These are phyloP conservation scores for Cicer chorassanicum DNA, from an alignment of 306 rosid genomes.

Conservation along the genomic window DNA sequence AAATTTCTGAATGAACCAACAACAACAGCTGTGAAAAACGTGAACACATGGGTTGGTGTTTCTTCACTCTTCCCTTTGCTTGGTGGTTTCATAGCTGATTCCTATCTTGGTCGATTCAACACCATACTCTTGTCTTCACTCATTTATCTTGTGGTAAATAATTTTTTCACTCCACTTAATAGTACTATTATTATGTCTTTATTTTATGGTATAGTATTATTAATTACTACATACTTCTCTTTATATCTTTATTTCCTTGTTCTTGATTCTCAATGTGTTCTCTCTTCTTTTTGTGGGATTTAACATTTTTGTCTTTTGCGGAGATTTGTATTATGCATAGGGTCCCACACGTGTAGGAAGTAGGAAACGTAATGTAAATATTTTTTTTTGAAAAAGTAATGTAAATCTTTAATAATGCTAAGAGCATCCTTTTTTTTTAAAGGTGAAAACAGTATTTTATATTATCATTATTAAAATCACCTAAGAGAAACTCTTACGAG, in stretches of 20 bases:
- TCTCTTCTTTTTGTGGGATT: constrained; percentile 1
- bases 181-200: neutral
- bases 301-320: constrained; percentile 43
- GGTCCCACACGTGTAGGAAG: constrained; percentile 24
- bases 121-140: constrained; percentile 58
- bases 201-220: too few species aligned
- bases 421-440: too few species aligned
- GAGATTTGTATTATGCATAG: neutral
- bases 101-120: constrained; percentile 63
- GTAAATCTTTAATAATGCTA: too few species aligned
- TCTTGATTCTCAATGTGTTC: constrained; percentile 38
- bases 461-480: too few species aligned
- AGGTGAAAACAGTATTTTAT: too few species aligned
- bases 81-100: constrained; percentile 67
- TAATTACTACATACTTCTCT: too few species aligned
- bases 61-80: constrained; percentile 63
- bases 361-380: too few species aligned
- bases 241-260: neutral
- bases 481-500: too few species aligned
- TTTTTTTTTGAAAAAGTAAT: too few species aligned
- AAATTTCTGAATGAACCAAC: constrained; percentile 55
- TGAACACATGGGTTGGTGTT: constrained; percentile 70
- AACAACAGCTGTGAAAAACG: constrained; percentile 57
- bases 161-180: neutral
- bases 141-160: constrained; percentile 58